Conservation (phyloP, 345 rosid genomes). For the Gynandropsis gynandra region DNA sequence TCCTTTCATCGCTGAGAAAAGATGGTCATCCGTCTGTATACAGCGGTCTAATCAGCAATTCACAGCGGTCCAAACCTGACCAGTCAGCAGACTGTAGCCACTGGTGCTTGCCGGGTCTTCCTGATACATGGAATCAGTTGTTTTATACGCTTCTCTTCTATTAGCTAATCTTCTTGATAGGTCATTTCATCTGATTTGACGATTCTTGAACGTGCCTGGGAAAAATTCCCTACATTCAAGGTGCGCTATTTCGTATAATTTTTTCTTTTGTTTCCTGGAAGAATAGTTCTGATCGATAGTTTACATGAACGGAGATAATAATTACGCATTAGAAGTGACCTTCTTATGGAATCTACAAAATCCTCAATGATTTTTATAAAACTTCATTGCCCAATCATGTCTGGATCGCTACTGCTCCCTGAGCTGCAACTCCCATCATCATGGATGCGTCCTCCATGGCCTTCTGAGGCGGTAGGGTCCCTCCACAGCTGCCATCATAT, state of each 20-base stretch:
- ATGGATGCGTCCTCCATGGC: slow-evolving; percentile 33
- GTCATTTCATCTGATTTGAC: too few species aligned
- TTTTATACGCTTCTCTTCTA: slow-evolving; percentile 60
- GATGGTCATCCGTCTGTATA: slow-evolving; percentile 94
- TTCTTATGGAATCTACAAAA: too few species aligned
- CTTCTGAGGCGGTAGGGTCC: slow-evolving; percentile 28
- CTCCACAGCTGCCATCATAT: slow-evolving; percentile 33
- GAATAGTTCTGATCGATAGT: too few species aligned
- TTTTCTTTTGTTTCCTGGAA: too few species aligned
- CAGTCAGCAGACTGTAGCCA: slow-evolving; percentile 96
- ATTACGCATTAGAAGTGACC: too few species aligned
- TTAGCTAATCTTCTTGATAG: slow-evolving; percentile 14
- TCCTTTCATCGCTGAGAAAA: slow-evolving; percentile 79
- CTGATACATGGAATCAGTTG: slow-evolving; percentile 91
- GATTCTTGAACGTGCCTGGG: too few species aligned
- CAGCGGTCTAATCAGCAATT: slow-evolving; percentile 62
- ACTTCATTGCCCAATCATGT: too few species aligned
- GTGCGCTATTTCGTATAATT: too few species aligned
- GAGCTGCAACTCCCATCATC: slow-evolving; percentile 40
- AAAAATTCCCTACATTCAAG: too few species aligned
- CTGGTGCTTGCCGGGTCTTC: slow-evolving; percentile 99
- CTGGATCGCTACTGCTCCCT: too few species aligned
- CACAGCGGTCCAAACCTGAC: slow-evolving; percentile 56
- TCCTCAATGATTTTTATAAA: too few species aligned
- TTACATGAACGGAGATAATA: too few species aligned